Conservation (phyloP, 768 basidiomycete species). For the Galerina marginata region DNA sequence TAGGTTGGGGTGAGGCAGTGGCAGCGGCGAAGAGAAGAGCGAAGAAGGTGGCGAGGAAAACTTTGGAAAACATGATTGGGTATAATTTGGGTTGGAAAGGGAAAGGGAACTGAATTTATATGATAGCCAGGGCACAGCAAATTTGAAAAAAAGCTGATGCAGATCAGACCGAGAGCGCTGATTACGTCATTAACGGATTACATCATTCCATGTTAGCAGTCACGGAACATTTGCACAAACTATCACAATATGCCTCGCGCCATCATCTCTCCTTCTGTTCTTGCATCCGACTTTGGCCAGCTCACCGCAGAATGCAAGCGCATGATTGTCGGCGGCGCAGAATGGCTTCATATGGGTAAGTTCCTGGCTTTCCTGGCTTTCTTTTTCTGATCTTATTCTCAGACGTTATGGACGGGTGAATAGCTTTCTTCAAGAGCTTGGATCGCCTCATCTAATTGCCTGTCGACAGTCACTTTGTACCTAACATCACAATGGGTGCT, state of each 20-base stretch:
- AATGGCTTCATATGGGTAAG: slow-evolving; percentile 98
- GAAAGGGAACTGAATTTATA: slow-evolving; percentile 16
- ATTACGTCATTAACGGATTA: slow-evolving; percentile 14
- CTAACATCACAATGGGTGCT: slow-evolving; percentile 96
- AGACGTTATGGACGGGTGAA: slow-evolving; percentile 99
- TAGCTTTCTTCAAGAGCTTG: slow-evolving; percentile 18
- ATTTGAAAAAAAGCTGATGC: slow-evolving; percentile 5
- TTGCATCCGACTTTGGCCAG: slow-evolving; percentile 96
- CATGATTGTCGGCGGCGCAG: slow-evolving; percentile 94
- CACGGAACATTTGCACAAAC: slow-evolving; percentile 3
- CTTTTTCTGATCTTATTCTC: slow-evolving; percentile 10
- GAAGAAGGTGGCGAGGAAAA: slow-evolving; percentile 40
- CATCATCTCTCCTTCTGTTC: slow-evolving; percentile 96
- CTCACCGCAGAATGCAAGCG: slow-evolving; percentile 94
- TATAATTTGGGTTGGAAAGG: slow-evolving; percentile 17
- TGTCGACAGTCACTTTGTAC: slow-evolving; percentile 86
- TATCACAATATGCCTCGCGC: slow-evolving; percentile 70
- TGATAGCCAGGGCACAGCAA: neutral
- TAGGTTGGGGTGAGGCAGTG: slow-evolving; percentile 33
- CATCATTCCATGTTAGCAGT: slow-evolving; percentile 2
- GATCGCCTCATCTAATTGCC: slow-evolving; percentile 19
- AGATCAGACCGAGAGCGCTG: neutral
- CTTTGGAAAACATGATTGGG: slow-evolving; percentile 46
- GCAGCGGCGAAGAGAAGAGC: slow-evolving; percentile 38
- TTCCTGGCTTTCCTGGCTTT: slow-evolving; percentile 3